These are phyloP conservation scores for Noccaea caerulescens DNA, from an alignment of 345 rosid genomes.

Conservation along the genomic window DNA sequence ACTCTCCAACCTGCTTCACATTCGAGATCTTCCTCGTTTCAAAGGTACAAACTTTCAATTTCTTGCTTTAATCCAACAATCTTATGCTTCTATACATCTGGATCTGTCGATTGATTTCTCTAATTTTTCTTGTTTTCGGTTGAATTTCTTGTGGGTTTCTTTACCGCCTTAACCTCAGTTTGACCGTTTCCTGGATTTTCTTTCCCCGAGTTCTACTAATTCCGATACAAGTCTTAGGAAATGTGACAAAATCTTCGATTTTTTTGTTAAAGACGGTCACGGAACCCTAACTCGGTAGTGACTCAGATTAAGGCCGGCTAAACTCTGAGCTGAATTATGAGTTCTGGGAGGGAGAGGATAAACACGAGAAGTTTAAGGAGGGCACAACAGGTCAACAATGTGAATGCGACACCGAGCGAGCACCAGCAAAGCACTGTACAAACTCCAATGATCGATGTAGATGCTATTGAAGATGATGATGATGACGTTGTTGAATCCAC, in stretches of 20 bases:
- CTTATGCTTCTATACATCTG: not conserved
- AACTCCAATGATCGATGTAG: slow-evolving; percentile 29
- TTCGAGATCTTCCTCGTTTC: not conserved
- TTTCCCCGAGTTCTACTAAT: not conserved
- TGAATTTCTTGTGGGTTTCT: not conserved
- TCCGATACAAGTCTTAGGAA: not conserved
- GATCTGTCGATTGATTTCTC: slow-evolving; percentile 29
- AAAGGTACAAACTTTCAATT: slow-evolving; percentile 33
- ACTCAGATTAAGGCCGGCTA: not conserved
- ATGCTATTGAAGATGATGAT: slow-evolving; percentile 89
- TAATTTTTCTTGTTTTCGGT: not conserved
- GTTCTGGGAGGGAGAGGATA: slow-evolving; percentile 24
- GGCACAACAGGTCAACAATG: slow-evolving; percentile 14
- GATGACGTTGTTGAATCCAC: slow-evolving; percentile 82
- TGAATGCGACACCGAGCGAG: not conserved
- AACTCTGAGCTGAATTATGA: slow-evolving; percentile 4
- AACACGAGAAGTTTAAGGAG: slow-evolving; percentile 13
- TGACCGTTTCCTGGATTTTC: not conserved
- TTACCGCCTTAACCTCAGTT: slow-evolving; percentile 11
- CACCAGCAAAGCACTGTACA: slow-evolving; percentile 28
- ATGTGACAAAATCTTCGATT: slow-evolving; percentile 7
- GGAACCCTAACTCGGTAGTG: not conserved
- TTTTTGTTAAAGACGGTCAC: not conserved
- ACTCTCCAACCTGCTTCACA: not conserved
- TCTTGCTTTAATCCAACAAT: not conserved